These are phyloP conservation scores for Scenedesmus sp. DNA, from an alignment of 163 green algal genomes.

Conservation along the genomic window DNA sequence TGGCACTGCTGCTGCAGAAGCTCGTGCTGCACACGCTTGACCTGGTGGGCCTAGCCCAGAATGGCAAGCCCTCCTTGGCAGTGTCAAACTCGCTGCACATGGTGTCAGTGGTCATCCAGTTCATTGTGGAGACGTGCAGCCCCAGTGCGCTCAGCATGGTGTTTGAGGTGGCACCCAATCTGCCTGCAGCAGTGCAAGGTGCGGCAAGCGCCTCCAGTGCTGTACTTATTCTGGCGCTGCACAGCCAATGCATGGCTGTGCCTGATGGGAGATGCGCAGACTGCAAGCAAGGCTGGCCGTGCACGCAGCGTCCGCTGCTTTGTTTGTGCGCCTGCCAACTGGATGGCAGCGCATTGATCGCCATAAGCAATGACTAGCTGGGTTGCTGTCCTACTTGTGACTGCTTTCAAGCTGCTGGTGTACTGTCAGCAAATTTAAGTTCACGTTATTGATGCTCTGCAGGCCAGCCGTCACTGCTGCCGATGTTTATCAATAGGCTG, in stretches of 20 bases:
- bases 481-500: slow-evolving; percentile 42
- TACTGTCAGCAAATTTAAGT: no score
- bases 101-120: slow-evolving; percentile 64
- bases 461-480: slow-evolving; percentile 49
- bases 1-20: neutral
- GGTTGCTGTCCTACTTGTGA: neutral
- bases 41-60: slow-evolving; percentile 20
- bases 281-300: neutral
- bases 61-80: slow-evolving; percentile 51
- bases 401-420: neutral
- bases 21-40: slow-evolving; percentile 35
- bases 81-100: slow-evolving; percentile 73
- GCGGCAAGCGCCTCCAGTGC: neutral
- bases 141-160: slow-evolving; percentile 33
- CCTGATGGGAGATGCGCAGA: neutral
- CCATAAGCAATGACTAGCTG: neutral
- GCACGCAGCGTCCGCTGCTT: neutral
- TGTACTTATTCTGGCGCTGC: neutral
- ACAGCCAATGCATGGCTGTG: neutral
- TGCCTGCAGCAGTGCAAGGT: slow-evolving; percentile 43
- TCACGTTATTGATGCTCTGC: neutral
- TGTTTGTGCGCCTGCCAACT: no score
- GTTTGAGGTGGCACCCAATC: slow-evolving; percentile 15
- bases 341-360: neutral
- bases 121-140: slow-evolving; percentile 58